Evolutionary conservation across 305 asterid genomes (phyloP).

Genomic region (Fraxinus velutina): DNA sequence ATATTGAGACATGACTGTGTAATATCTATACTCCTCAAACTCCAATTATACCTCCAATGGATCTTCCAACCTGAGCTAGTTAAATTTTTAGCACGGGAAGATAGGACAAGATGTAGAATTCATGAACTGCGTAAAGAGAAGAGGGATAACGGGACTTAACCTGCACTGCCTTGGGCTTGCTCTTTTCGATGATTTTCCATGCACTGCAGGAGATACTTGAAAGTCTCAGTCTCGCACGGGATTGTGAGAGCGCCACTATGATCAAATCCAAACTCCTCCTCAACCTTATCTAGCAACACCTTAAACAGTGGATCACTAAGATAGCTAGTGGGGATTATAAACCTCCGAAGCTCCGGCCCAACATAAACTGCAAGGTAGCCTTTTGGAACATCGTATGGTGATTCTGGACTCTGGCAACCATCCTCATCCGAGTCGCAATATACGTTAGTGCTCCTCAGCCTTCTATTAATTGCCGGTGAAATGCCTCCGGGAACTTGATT

Average conservation of each 20-base stretch:
- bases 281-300: conserved; percentile 56
- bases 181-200: conserved; percentile 35
- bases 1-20: background rate
- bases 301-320: conserved; percentile 61
- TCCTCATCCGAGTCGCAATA: conserved; percentile 63
- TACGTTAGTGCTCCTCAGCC: conserved; percentile 32
- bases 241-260: conserved; percentile 60
- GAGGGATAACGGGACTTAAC: background rate
- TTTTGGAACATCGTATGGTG: conserved; percentile 52
- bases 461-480: conserved; percentile 47
- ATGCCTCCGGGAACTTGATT: conserved; percentile 36
- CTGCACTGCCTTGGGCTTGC: background rate
- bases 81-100: background rate
- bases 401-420: conserved; percentile 54
- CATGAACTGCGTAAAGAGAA: background rate
- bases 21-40: too few species aligned
- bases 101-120: background rate
- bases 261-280: conserved; percentile 77
- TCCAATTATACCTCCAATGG: too few species aligned
- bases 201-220: conserved; percentile 50
- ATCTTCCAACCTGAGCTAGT: too few species aligned
- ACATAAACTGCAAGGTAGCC: conserved; percentile 69
- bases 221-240: conserved; percentile 61
- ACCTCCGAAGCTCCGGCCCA: conserved; percentile 66
- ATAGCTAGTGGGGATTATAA: conserved; percentile 64